Evolutionary conservation across 2,329 filamentous ascomycete genomes (phyloP).

Genomic region (Nigrospora oryzae): DNA sequence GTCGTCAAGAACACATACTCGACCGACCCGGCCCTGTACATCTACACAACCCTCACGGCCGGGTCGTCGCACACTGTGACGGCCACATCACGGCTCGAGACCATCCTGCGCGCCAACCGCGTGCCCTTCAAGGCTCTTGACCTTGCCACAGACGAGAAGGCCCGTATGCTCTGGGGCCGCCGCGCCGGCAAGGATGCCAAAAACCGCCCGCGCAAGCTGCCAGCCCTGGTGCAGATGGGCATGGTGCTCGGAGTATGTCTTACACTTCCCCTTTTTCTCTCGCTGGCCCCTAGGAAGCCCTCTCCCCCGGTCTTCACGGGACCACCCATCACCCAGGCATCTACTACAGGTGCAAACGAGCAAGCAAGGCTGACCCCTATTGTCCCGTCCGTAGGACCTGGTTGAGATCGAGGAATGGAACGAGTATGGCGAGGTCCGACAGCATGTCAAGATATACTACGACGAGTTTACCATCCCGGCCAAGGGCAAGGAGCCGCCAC

Average conservation of each 20-base stretch:
- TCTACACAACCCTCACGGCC: constrained; percentile 93
- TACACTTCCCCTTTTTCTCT: constrained; percentile 1
- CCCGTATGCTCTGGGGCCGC: constrained; percentile 80
- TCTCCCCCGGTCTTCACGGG: neutral
- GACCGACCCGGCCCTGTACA: constrained; percentile 69
- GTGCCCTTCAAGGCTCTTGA: constrained; percentile 92
- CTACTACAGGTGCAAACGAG: too few relatives aligned
- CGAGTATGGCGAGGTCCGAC: constrained; percentile 90
- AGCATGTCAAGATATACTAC: constrained; percentile 66
- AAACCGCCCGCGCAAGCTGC: constrained; percentile 66
- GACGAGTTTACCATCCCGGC: constrained; percentile 52
- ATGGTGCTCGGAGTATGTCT: constrained; percentile 72
- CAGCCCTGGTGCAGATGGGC: constrained; percentile 80
- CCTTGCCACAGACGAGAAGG: constrained; percentile 81
- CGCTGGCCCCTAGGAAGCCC: too few relatives aligned
- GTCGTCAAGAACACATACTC: constrained; percentile 28
- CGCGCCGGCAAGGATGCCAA: constrained; percentile 63
- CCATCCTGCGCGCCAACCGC: constrained; percentile 89
- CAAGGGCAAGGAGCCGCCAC: constrained; percentile 42
- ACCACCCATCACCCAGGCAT: neutral
- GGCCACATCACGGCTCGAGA: constrained; percentile 90
- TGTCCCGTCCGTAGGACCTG: constrained; percentile 60
- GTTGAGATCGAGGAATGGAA: constrained; percentile 98
- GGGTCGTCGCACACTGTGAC: constrained; percentile 95
- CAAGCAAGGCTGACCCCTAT: too few relatives aligned